Conservation (phyloP, 495 filamentous ascomycete species). For the Penicillium flavigenum region DNA sequence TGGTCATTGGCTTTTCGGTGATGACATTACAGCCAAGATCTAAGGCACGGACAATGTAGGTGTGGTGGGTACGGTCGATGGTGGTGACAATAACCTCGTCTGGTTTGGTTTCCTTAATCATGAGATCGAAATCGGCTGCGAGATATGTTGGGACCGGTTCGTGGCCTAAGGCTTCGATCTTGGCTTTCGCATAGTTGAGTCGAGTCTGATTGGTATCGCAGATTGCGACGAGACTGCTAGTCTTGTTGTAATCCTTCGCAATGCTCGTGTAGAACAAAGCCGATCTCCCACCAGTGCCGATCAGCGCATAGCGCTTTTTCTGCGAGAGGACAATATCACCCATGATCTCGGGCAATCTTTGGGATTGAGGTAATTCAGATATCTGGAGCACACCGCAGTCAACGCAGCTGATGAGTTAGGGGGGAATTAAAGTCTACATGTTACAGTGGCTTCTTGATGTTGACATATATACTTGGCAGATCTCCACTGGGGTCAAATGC, state of each 20-base stretch:
- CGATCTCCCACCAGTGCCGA: slow-evolving; percentile 37
- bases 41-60: slow-evolving; percentile 54
- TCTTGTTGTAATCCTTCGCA: slow-evolving; percentile 44
- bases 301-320: slow-evolving; percentile 28
- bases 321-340: background rate
- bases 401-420: background rate
- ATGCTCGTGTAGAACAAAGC: slow-evolving; percentile 58
- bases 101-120: slow-evolving; percentile 52
- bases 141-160: slow-evolving; percentile 47
- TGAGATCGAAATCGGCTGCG: slow-evolving; percentile 51
- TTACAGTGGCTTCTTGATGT: background rate
- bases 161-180: slow-evolving; percentile 23
- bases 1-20: slow-evolving; percentile 61
- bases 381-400: background rate
- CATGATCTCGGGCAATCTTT: background rate
- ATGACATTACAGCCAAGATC: slow-evolving; percentile 57
- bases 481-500: background rate
- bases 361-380: background rate
- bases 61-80: slow-evolving; percentile 58
- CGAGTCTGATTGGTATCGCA: slow-evolving; percentile 37
- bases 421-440: background rate
- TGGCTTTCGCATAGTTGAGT: slow-evolving; percentile 30
- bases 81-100: slow-evolving; percentile 59
- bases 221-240: slow-evolving; percentile 50
- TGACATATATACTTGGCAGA: background rate